phyloP scores from a whole-genome alignment of 305 asterid species.

The Fraxinus velutina region DNA sequence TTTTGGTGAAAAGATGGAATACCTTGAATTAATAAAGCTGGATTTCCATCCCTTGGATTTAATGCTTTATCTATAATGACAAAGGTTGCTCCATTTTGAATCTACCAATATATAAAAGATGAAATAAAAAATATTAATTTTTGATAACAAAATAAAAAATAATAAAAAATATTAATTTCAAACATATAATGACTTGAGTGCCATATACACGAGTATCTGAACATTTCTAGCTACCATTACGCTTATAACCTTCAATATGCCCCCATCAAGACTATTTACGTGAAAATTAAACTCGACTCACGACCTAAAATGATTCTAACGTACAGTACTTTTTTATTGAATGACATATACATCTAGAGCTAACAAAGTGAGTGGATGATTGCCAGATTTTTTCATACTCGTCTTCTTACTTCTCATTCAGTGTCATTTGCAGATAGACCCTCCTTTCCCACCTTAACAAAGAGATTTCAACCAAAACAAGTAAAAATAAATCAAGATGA shows the following conservation, averaged over 20 bases:
- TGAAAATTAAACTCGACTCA: conserved; percentile 12
- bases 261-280: conserved; percentile 7
- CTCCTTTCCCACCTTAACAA: conserved; percentile 12
- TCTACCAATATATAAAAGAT: conserved; percentile 44
- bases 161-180: conserved; percentile 28
- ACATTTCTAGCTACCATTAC: neutral
- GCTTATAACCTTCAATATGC: conserved; percentile 9
- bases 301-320: neutral
- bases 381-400: conserved; percentile 6
- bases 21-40: conserved; percentile 87
- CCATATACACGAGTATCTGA: conserved; percentile 5
- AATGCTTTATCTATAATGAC: conserved; percentile 55
- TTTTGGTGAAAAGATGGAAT: conserved; percentile 23
- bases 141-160: no score
- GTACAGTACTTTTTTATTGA: neutral
- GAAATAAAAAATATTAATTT: conserved; percentile 25
- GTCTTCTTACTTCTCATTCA: conserved; percentile 14
- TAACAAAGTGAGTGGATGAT: conserved; percentile 1
- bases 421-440: neutral
- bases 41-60: conserved; percentile 67
- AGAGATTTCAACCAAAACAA: conserved; percentile 9
- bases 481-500: neutral
- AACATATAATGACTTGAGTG: conserved; percentile 4
- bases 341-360: neutral
- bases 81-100: conserved; percentile 75